Base-by-base conservation (phyloP, 2,329 filamentous ascomycete genomes). In the Raffaelea albimanens region DNA sequence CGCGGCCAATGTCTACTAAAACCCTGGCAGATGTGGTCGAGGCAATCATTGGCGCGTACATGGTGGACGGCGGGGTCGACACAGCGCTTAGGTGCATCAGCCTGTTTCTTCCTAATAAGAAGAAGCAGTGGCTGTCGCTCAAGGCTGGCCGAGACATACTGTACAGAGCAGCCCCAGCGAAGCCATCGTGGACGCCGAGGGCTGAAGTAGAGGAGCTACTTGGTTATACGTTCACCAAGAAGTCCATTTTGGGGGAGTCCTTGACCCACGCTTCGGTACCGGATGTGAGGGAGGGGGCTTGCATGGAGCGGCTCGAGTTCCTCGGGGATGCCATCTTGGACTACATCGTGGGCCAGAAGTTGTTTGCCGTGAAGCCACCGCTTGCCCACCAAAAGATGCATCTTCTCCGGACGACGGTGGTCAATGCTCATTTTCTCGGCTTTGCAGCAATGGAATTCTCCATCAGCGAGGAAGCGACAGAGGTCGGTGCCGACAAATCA, bases 281-380 rank as follows among this genome's bases (percentile, higher is more conserved):
- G 40, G 48, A 61, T 5, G 73, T 70, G 44, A 69, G 68, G 25
- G 63, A 66, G 16, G 67, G 73, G 4, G 69, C 69, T 2, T 70
- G 65, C 20, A 73, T 80, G 13, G 85, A 96, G 55, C 78, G 89
- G 0, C 74, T 96, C 1, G 91, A 96, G 59, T 95, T 93, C 57
- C 68, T 96, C 0, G 91, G 91, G 1, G 91, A 97, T 56, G 78
- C 88, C 0, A 70, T 96, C 2, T 76, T 97, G 0, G 91, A 97
- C 63, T 76, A 81, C 55, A 69, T 95, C 47, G 69, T 96, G 43
- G 80, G 87, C 8, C 2, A 52, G 38, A 25, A 21, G 36, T 36
- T 50, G 5, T 7, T 20, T 10, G 36, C 23, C 5, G n/a, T 39
- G 14, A 39, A 60, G 2, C 65, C 67, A 0, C 65, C 72, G 3